A percentile compares a stretch with the other conserved stretches of the same genome.
These are phyloP conservation scores for Amanita jacksonii DNA, from an alignment of 768 basidiomycete species.

Conservation along the genomic window DNA sequence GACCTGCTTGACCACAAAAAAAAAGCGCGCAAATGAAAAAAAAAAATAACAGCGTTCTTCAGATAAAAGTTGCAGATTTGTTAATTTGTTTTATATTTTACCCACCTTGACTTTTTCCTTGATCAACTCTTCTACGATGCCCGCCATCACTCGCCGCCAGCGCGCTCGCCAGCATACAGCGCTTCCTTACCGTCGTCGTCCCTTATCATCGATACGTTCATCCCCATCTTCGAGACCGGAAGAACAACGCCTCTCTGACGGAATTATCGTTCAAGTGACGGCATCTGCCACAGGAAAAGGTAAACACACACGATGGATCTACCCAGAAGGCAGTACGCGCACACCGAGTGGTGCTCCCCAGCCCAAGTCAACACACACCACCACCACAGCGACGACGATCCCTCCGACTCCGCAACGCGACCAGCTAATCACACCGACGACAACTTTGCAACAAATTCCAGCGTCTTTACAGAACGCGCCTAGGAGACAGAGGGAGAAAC, in stretches of 20 bases:
- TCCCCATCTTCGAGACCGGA: not conserved
- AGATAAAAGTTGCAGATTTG: not conserved
- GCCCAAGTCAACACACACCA: not conserved
- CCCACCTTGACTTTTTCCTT: too few relatives aligned
- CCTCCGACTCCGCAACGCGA: not conserved
- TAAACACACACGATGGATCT: conserved; percentile 4
- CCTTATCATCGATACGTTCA: not conserved
- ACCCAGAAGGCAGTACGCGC: not conserved
- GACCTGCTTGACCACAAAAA: too few relatives aligned
- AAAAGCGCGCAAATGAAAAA: too few relatives aligned
- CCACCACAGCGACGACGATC: not conserved
- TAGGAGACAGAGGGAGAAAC: conserved; percentile 2
- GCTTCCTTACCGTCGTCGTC: not conserved
- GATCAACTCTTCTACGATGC: too few relatives aligned
- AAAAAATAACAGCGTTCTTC: too few relatives aligned
- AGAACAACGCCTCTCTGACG: not conserved
- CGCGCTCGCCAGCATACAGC: too few relatives aligned
- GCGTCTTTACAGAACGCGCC: conserved; percentile 4
- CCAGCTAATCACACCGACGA: not conserved
- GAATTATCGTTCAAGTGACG: not conserved
- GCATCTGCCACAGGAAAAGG: conserved; percentile 3
- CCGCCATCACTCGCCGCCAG: too few relatives aligned
- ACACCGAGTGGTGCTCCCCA: not conserved
- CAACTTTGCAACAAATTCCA: not conserved
- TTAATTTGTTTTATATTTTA: too few relatives aligned